Conservation (phyloP, 2,329 filamentous ascomycete species). For the Cordyceps cateniannulata region DNA sequence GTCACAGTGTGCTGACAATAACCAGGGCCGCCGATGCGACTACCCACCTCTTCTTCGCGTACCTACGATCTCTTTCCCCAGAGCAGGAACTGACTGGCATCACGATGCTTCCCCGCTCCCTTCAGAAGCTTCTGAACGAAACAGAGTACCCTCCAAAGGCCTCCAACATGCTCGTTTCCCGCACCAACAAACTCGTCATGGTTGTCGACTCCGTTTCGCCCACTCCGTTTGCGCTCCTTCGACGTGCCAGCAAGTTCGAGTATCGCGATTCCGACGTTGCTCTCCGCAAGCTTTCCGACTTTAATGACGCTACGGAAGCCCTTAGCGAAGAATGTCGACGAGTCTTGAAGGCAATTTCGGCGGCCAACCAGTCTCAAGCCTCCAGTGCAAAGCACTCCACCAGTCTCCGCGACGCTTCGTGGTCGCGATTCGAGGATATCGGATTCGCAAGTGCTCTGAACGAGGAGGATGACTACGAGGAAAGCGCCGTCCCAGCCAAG, state of each 20-base stretch:
- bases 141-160: slow-evolving; percentile 88
- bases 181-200: slow-evolving; percentile 89
- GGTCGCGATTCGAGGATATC: slow-evolving; percentile 94
- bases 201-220: slow-evolving; percentile 93
- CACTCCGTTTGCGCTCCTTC: slow-evolving; percentile 83
- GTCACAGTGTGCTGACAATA: slow-evolving; percentile 15
- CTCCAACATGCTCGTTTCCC: slow-evolving; percentile 68
- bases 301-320: slow-evolving; percentile 80
- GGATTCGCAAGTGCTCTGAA: slow-evolving; percentile 76
- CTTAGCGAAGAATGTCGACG: slow-evolving; percentile 90
- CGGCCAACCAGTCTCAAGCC: slow-evolving; percentile 76
- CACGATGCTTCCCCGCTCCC: slow-evolving; percentile 77
- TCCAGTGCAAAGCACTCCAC: slow-evolving; percentile 66
- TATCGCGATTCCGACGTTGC: slow-evolving; percentile 83
- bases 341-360: slow-evolving; percentile 82
- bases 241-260: slow-evolving; percentile 89
- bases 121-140: slow-evolving; percentile 84
- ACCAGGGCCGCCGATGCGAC: slow-evolving; percentile 84
- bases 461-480: slow-evolving; percentile 62
- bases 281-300: slow-evolving; percentile 80
- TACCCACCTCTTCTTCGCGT: slow-evolving; percentile 96
- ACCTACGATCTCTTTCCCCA: slow-evolving; percentile 84
- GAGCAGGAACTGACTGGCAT: slow-evolving; percentile 72
- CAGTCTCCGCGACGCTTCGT: slow-evolving; percentile 75
- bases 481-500: slow-evolving; percentile 35